These are phyloP conservation scores for Graphilbum ipis-grandicollis DNA, from an alignment of 2,329 filamentous ascomycete genomes.

Conservation along the genomic window DNA sequence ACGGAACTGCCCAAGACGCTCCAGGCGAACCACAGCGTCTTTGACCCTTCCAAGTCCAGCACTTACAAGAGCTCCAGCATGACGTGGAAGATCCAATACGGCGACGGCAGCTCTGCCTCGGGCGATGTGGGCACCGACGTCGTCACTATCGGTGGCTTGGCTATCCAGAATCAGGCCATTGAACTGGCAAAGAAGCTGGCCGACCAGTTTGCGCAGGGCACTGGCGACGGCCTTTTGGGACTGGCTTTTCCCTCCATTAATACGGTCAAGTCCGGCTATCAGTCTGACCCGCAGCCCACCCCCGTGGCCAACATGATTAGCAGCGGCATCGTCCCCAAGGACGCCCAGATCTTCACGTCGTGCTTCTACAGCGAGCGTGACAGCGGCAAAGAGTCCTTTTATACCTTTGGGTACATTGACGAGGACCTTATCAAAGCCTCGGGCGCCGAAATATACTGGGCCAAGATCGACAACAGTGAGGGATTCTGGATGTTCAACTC, in stretches of 20 bases:
- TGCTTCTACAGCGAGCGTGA: slow-evolving; percentile 42
- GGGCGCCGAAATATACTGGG: slow-evolving; percentile 38
- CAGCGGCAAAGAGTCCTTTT: slow-evolving; percentile 36
- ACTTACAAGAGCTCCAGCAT: slow-evolving; percentile 33
- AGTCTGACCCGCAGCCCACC: slow-evolving; percentile 34
- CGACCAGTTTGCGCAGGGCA: slow-evolving; percentile 32
- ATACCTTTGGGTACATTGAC: slow-evolving; percentile 59
- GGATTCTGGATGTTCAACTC: slow-evolving; percentile 56
- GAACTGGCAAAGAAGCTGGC: slow-evolving; percentile 46
- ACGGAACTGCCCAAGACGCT: slow-evolving; percentile 23
- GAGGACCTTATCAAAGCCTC: slow-evolving; percentile 37
- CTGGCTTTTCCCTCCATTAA: slow-evolving; percentile 49
- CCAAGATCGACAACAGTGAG: slow-evolving; percentile 38
- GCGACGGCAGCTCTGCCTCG: slow-evolving; percentile 48
- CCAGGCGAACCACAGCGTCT: slow-evolving; percentile 32
- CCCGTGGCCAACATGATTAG: slow-evolving; percentile 53
- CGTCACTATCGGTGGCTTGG: slow-evolving; percentile 42
- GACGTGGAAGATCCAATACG: slow-evolving; percentile 50
- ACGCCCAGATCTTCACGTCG: slow-evolving; percentile 43
- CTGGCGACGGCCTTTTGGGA: slow-evolving; percentile 48
- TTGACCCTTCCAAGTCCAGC: slow-evolving; percentile 40
- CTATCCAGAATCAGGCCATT: slow-evolving; percentile 42
- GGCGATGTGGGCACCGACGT: slow-evolving; percentile 48
- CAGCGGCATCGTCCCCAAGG: slow-evolving; percentile 25
- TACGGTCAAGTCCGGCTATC: slow-evolving; percentile 27